Base-by-base conservation (phyloP, 331 rosid species). In the Acacia pycnantha region DNA sequence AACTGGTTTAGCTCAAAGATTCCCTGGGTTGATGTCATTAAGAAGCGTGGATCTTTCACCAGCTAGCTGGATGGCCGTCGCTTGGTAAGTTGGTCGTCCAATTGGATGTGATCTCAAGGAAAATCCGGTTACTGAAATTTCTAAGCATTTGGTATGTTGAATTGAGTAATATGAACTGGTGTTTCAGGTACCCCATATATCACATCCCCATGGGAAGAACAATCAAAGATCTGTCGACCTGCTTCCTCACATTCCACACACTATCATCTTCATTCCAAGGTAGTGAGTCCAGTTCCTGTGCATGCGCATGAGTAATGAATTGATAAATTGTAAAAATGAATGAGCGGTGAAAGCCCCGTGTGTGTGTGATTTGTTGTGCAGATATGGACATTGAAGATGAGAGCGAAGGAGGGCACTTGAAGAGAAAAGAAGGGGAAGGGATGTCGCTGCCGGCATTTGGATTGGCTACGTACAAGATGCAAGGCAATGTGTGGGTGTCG, bases 191-290 rank as follows among this genome's bases (percentile, higher is more conserved):
- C 92, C 99, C 99, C 62, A 95, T 95, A 27, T 95, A 93, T 81
- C 99, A 95, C 56, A 95, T 95, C 81, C 99, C 99, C 13, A 93
- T 93, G 99, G 99, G 98, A 86, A 92, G 91, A 85, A 93, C 98
- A 58, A 91, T 95, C 64, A 95, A 92, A 83, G 98, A 95, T 67
- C 89, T 95, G 54, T 92, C 98, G 5, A 89, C 99, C 76, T 90
- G 97, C 84, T 95, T 95, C 84, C 94, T 95, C 80, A 91, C 94
- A 16, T 95, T 93, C 88, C 97, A 95, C 87, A 95, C 99, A 6
- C 97, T 95, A 51, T 95, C 99, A 79, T 95, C 98, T 77, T 95
- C 99, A 75, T 95, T 95, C 81, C 99, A 93, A 91, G 99, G 99
- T 94, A 87, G 43, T 61, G n/a, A 41, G 54, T 56, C 24, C 44